These are phyloP conservation scores for Dichotomopilus funicola DNA, from an alignment of 2,329 filamentous ascomycete genomes.

Conservation along the genomic window DNA sequence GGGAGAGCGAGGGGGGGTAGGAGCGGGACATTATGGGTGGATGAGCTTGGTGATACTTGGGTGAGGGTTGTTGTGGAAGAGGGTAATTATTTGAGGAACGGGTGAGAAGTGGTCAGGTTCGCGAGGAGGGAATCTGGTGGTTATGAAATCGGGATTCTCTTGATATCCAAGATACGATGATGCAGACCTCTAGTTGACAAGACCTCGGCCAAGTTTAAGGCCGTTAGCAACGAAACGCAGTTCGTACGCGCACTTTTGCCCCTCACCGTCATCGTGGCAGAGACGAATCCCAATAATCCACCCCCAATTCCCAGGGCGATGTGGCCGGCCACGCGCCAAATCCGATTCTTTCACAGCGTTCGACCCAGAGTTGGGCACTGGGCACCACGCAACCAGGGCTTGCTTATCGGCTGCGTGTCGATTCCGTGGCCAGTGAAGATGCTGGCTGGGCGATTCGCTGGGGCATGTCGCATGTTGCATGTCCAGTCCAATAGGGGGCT, in stretches of 20 bases:
- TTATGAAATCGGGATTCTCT: too few relatives aligned
- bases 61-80: too few relatives aligned
- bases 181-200: too few relatives aligned
- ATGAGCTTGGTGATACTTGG: too few relatives aligned
- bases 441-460: too few relatives aligned
- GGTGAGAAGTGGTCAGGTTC: too few relatives aligned
- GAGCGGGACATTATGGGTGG: slow-evolving; percentile 9
- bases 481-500: slow-evolving; percentile 2
- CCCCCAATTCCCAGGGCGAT: not conserved
- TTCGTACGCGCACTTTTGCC: not conserved
- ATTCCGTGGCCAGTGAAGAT: slow-evolving; percentile 2
- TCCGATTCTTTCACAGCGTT: not conserved
- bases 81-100: too few relatives aligned
- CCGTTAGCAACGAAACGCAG: too few relatives aligned
- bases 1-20: slow-evolving; percentile 6
- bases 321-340: not conserved
- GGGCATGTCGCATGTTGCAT: not conserved
- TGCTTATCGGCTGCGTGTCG: slow-evolving; percentile 2
- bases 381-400: not conserved
- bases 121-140: too few relatives aligned
- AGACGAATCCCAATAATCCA: not conserved
- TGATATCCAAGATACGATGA: too few relatives aligned
- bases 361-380: not conserved
- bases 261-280: slow-evolving; percentile 6
- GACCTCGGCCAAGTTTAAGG: too few relatives aligned